Evolutionary conservation across 2,329 filamentous ascomycete genomes (phyloP).

Genomic region (Pseudogymnoascus sp.): DNA sequence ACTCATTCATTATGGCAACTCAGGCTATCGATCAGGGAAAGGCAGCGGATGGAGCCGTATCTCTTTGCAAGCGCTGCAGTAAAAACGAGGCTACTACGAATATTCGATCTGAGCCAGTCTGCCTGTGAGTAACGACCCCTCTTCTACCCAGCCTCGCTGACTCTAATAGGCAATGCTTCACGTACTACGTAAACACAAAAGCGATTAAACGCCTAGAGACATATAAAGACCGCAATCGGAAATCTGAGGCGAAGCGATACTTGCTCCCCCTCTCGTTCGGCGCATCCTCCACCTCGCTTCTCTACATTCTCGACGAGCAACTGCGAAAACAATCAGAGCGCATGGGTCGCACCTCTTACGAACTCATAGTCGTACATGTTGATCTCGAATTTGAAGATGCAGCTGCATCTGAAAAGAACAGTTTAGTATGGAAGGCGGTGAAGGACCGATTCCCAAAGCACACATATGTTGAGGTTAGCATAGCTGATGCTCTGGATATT

Average conservation of each 20-base stretch:
- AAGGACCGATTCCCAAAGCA: constrained; percentile 58
- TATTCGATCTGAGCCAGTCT: constrained; percentile 28
- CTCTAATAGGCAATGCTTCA: constrained; percentile 63
- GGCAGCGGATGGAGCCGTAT: neutral
- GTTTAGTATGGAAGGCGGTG: constrained; percentile 27
- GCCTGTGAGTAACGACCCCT: constrained; percentile 22
- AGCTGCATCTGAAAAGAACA: constrained; percentile 12
- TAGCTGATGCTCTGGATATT: constrained; percentile 54
- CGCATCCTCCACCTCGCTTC: constrained; percentile 67
- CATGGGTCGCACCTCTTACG: constrained; percentile 59
- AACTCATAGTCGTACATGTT: constrained; percentile 52
- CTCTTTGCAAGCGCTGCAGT: constrained; percentile 26
- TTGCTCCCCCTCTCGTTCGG: constrained; percentile 79
- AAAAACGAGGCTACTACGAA: constrained; percentile 23
- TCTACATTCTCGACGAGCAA: constrained; percentile 68
- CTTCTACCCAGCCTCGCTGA: constrained; percentile 2
- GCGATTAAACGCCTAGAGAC: constrained; percentile 68
- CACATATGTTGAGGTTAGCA: constrained; percentile 51
- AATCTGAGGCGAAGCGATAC: constrained; percentile 38
- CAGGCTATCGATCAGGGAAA: neutral
- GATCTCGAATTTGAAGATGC: constrained; percentile 27
- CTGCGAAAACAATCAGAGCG: constrained; percentile 56
- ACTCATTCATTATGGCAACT: neutral
- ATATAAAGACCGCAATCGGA: constrained; percentile 46
- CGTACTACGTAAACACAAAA: constrained; percentile 70